phyloP scores from a whole-genome alignment of 1,139 yeast species.

The Kodamaea ohmeri region DNA sequence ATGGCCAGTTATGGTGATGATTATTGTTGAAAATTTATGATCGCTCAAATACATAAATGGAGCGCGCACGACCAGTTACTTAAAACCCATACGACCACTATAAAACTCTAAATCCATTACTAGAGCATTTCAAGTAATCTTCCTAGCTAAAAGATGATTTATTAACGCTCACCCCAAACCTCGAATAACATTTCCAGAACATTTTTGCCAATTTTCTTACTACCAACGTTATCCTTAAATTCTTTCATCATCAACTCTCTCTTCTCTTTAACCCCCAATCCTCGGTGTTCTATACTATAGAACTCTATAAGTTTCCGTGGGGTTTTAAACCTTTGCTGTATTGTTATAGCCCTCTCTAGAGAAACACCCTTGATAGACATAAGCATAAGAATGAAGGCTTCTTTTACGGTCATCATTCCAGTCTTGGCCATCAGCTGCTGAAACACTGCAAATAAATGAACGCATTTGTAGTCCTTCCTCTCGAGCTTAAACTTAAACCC shows the following conservation, averaged over 20 bases:
- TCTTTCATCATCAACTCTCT: constrained; percentile 40
- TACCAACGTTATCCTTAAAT: constrained; percentile 54
- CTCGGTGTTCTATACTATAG: constrained; percentile 21
- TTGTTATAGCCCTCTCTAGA: constrained; percentile 75
- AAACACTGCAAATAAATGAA: constrained; percentile 65
- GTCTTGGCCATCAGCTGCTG: constrained; percentile 71
- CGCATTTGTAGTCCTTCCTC: constrained; percentile 40
- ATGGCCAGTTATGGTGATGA: constrained; percentile 18
- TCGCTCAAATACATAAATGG: constrained; percentile 1
- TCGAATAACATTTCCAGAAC: constrained; percentile 61
- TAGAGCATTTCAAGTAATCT: too few relatives aligned
- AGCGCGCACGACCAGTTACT: constrained; percentile 4
- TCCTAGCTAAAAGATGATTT: too few relatives aligned
- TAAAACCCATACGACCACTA: neutral
- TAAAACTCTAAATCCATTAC: too few relatives aligned
- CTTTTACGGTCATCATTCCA: constrained; percentile 68
- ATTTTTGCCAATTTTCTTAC: constrained; percentile 56
- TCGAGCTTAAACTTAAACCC: constrained; percentile 47
- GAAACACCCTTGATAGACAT: constrained; percentile 81
- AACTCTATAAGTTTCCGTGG: constrained; percentile 52
- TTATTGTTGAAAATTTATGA: constrained; percentile 6
- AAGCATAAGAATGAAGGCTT: constrained; percentile 71
- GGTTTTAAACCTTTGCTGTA: constrained; percentile 66
- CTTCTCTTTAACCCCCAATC: constrained; percentile 27
- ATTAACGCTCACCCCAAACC: constrained; percentile 52